Base-by-base conservation (phyloP, 805 yeast genomes). In the Jamesozyma hellenica region DNA sequence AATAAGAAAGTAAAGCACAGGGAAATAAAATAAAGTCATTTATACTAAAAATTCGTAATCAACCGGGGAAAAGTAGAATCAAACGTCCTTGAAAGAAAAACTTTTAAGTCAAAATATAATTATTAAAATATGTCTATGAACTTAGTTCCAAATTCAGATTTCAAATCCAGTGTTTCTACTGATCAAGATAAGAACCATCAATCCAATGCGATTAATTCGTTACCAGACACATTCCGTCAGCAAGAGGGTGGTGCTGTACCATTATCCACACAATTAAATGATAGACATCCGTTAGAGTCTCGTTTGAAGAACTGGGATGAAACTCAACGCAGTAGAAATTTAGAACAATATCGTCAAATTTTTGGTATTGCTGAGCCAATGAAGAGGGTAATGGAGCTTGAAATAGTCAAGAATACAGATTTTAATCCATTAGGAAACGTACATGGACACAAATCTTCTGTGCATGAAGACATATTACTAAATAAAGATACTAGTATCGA, bases 281-380 rank as follows among this genome's bases (percentile, higher is more conserved):
- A 76, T 51, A 76, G 82, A 60, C 98, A 92, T 61, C 97, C 97
- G 11, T 67, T 92, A 44, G 94, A 92, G 55, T 51, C 72, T 4
- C 75, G 95, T 50, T 61, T 92, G 29, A 61, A 66, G 41, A 72
- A 77, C 52, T 92, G 96, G 96, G 94, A 87, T 18, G 65, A 68
- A 33, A 80, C 81, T 11, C 87, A 86, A 54, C 72, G 72, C 27
- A 76, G 76, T 25, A 66, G 79, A 48, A 77, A 77, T 52, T 53
- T 88, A 66, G 92, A 87, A 57, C 76, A 76, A 43, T 79, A 83
- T 61, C 75, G 94, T 57, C 74, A 94, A 49, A 64, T 83, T 14
- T 87, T 82, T 60, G 98, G 98, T 13, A 77, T 90, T 35, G 96
- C 92, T 10, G 97, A 84, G 54, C 96, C 98, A 8, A 82, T 90